Conservation (phyloP, 1,284 basidiomycete species). For the Ceratobasidium theobromae region DNA sequence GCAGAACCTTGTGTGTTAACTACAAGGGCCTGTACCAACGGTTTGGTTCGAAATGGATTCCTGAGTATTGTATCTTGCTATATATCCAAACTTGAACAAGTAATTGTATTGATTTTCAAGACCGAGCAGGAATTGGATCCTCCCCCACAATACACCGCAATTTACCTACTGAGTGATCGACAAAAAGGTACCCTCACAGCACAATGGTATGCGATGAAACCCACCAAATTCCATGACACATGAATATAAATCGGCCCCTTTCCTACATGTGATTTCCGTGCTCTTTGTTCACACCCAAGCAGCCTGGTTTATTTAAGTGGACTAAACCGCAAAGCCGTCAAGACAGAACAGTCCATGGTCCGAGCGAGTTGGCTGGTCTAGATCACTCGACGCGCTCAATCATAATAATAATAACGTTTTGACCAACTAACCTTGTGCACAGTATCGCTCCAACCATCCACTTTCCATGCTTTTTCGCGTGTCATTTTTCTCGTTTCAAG, state of each 20-base stretch:
- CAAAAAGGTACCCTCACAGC: neutral
- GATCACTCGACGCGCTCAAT: conserved; percentile 30
- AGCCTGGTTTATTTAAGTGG: conserved; percentile 65
- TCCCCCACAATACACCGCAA: too few relatives aligned
- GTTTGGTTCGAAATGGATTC: too few relatives aligned
- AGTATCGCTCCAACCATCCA: conserved; percentile 92
- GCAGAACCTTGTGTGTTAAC: too few relatives aligned
- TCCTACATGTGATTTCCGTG: too few relatives aligned
- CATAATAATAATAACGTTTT: conserved; percentile 4
- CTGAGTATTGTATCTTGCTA: too few relatives aligned
- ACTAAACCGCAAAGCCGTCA: conserved; percentile 73
- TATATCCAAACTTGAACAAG: too few relatives aligned
- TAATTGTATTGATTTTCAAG: too few relatives aligned
- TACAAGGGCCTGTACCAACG: too few relatives aligned
- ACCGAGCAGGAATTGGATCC: too few relatives aligned
- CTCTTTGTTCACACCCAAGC: too few relatives aligned
- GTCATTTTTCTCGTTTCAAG: conserved; percentile 79
- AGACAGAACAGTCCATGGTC: conserved; percentile 75
- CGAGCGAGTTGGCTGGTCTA: conserved; percentile 78
- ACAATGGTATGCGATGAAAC: conserved; percentile 10
- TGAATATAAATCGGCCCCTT: too few relatives aligned
- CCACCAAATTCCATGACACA: conserved; percentile 7
- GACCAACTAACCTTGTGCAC: conserved; percentile 72
- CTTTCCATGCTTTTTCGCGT: conserved; percentile 86
- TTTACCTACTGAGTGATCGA: too few relatives aligned